Conservation (phyloP, 1,284 basidiomycete genomes). For the Porogramme epimiltina region DNA sequence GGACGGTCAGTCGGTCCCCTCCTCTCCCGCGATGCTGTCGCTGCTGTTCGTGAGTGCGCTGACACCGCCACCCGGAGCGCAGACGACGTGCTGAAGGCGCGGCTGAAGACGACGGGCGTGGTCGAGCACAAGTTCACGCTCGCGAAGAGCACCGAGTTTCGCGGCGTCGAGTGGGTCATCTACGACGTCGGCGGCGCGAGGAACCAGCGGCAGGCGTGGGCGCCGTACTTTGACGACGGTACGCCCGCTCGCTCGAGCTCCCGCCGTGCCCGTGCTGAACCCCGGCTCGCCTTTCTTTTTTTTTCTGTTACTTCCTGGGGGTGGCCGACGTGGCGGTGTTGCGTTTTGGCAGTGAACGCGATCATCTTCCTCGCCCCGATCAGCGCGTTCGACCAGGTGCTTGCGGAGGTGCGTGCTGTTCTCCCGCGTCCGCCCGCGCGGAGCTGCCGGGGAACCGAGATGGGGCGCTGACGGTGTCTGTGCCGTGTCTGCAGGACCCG, state of each 20-base stretch:
- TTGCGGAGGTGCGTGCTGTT: constrained; percentile 59
- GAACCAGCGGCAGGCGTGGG: constrained; percentile 79
- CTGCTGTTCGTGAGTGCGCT: background rate
- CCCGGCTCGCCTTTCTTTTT: background rate
- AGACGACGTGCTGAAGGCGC: constrained; percentile 77
- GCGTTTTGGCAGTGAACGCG: constrained; percentile 60
- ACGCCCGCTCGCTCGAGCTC: constrained; percentile 4
- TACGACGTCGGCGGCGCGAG: constrained; percentile 82
- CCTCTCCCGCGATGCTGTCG: background rate
- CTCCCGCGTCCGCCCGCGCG: background rate
- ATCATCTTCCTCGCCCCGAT: constrained; percentile 85
- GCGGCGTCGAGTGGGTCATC: constrained; percentile 71
- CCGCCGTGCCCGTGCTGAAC: no score
- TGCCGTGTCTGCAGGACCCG: constrained; percentile 62
- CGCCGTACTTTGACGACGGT: constrained; percentile 83
- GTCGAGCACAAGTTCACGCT: constrained; percentile 77
- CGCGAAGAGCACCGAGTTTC: constrained; percentile 49
- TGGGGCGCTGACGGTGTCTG: background rate
- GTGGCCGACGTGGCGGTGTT: background rate
- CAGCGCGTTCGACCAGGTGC: constrained; percentile 80
- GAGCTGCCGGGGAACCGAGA: background rate
- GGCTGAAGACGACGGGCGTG: constrained; percentile 77
- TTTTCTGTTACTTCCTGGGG: background rate
- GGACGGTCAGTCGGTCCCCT: constrained; percentile 53
- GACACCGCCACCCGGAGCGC: background rate